These are phyloP conservation scores for Zygotorulaspora danielsina DNA, from an alignment of 805 yeast species.

Conservation along the genomic window DNA sequence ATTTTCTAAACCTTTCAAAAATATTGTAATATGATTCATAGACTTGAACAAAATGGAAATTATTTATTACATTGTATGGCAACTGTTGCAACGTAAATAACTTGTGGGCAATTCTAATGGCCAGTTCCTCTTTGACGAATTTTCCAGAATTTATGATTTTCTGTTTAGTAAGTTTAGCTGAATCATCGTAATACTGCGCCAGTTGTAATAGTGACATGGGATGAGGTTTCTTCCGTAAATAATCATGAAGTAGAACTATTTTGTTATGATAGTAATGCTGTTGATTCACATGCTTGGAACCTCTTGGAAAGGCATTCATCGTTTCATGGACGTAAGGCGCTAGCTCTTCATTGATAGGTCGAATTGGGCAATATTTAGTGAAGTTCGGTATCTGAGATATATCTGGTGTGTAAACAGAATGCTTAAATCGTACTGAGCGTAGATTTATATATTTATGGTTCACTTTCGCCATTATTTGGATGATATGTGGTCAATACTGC, in stretches of 20 bases:
- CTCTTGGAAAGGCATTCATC: constrained; percentile 38
- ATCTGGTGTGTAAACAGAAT: constrained; percentile 20
- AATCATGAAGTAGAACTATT: constrained; percentile 27
- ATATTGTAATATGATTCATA: constrained; percentile 86
- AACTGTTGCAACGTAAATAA: constrained; percentile 72
- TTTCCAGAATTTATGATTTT: constrained; percentile 81
- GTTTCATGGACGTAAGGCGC: constrained; percentile 36
- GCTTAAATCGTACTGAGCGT: constrained; percentile 13
- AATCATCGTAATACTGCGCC: constrained; percentile 76
- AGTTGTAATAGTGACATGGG: constrained; percentile 88
- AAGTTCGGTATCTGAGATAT: constrained; percentile 36
- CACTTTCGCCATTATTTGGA: neutral
- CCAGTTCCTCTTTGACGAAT: constrained; percentile 80
- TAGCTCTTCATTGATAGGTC: constrained; percentile 33
- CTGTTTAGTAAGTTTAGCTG: constrained; percentile 57
- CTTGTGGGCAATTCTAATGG: constrained; percentile 77
- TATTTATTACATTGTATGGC: constrained; percentile 80
- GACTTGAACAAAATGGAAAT: constrained; percentile 79
- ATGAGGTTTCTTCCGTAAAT: constrained; percentile 57
- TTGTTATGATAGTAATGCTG: constrained; percentile 77
- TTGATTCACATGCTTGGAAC: constrained; percentile 47
- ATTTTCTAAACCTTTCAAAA: constrained; percentile 77
- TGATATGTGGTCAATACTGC: neutral
- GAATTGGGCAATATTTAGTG: constrained; percentile 34
- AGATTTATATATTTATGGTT: neutral